Evolutionary conservation across 768 basidiomycete genomes (phyloP).

Genomic region (Leccinum subtestaceum): DNA sequence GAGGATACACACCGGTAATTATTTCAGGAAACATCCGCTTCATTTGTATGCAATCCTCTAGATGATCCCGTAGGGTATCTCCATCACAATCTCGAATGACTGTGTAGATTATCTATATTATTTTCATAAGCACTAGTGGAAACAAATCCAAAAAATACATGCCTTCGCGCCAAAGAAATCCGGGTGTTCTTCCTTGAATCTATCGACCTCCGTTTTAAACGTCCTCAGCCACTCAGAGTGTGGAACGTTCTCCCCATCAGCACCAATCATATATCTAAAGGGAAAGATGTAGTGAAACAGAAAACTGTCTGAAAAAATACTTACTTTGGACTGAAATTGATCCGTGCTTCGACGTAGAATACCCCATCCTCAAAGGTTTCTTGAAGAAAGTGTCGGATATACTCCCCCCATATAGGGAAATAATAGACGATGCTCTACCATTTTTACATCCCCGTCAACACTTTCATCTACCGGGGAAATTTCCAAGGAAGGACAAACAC

Average conservation of each 20-base stretch:
- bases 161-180: constrained; percentile 70
- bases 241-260: constrained; percentile 56
- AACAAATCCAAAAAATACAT: constrained; percentile 4
- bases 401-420: constrained; percentile 56
- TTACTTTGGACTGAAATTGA: constrained; percentile 62
- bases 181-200: constrained; percentile 54
- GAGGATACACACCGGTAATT: constrained; percentile 51
- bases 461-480: not conserved
- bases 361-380: constrained; percentile 69
- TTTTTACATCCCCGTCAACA: not conserved
- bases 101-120: constrained; percentile 63
- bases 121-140: not conserved
- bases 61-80: constrained; percentile 59
- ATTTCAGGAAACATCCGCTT: constrained; percentile 74
- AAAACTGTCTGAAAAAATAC: constrained; percentile 7
- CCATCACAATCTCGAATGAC: constrained; percentile 54
- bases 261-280: constrained; percentile 52
- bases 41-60: constrained; percentile 71
- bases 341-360: constrained; percentile 64
- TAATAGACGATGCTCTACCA: constrained; percentile 42
- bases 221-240: constrained; percentile 58
- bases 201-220: constrained; percentile 50
- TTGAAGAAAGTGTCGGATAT: constrained; percentile 60
- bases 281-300: not conserved
- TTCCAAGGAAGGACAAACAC: constrained; percentile 34